Evolutionary conservation across 257 asterid species (phyloP).

Genomic region (Eustoma russellianum): DNA sequence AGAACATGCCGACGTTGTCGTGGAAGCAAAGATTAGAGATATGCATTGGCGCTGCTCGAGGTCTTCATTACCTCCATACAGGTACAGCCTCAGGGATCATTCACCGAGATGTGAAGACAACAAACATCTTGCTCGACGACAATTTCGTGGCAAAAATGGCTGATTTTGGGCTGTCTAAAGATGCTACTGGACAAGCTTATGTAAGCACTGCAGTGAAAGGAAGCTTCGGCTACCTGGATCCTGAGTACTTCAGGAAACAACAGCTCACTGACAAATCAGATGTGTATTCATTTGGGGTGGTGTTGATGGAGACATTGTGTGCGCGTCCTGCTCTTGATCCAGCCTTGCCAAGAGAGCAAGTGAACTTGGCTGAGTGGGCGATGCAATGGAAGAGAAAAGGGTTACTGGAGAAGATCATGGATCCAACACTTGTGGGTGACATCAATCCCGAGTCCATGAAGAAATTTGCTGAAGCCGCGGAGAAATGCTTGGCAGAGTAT

Average conservation of each 20-base stretch:
- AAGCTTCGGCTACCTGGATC: constrained; percentile 86
- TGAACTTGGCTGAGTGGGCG: constrained; percentile 91
- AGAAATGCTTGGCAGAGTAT: constrained; percentile 84
- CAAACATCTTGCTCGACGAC: constrained; percentile 74
- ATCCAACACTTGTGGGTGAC: constrained; percentile 49
- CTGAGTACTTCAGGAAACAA: constrained; percentile 83
- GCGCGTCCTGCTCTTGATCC: constrained; percentile 83
- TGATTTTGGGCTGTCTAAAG: constrained; percentile 86
- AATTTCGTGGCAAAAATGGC: constrained; percentile 80
- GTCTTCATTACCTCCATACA: constrained; percentile 84
- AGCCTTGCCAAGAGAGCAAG: constrained; percentile 76
- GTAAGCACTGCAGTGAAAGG: constrained; percentile 97
- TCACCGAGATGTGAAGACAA: constrained; percentile 83
- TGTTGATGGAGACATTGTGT: constrained; percentile 62
- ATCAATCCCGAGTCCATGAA: constrained; percentile 65
- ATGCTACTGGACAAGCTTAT: constrained; percentile 53
- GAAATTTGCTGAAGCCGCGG: constrained; percentile 78
- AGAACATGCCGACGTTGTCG: constrained; percentile 29
- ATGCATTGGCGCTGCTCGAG: constrained; percentile 92
- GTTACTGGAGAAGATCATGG: constrained; percentile 67
- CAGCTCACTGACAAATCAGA: constrained; percentile 81
- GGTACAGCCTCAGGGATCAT: constrained; percentile 84
- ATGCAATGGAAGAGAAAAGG: constrained; percentile 92
- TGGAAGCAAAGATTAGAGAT: constrained; percentile 82
- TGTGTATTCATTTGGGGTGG: constrained; percentile 86